These are phyloP conservation scores for Colletotrichum caudatum DNA, from an alignment of 2,329 filamentous ascomycete genomes.

Conservation along the genomic window DNA sequence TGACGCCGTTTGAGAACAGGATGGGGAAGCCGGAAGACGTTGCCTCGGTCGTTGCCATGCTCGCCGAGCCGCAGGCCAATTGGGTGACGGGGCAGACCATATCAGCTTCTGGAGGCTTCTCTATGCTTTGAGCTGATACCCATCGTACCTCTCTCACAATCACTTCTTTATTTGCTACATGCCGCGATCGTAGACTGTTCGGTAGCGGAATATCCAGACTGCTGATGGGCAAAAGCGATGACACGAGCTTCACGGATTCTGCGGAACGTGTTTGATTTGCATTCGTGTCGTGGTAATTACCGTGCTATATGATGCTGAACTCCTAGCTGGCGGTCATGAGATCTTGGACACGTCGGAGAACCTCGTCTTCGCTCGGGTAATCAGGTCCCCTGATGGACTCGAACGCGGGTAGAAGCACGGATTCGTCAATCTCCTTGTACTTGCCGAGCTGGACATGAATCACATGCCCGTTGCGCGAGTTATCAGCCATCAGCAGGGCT, in stretches of 20 bases:
- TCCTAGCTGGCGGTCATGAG: neutral
- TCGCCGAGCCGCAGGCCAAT: conserved; percentile 15
- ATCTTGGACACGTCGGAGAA: conserved; percentile 44
- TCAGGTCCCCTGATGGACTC: conserved; percentile 49
- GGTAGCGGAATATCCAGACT: neutral
- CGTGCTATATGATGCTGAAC: neutral
- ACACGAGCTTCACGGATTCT: neutral
- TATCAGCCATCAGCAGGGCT: conserved; percentile 63
- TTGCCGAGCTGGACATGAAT: conserved; percentile 63
- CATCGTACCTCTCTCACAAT: too few relatives aligned
- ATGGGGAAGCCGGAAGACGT: conserved; percentile 28
- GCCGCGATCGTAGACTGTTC: neutral
- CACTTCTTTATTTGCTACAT: too few relatives aligned
- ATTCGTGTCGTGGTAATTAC: too few relatives aligned
- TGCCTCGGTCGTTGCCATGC: conserved; percentile 19
- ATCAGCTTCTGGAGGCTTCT: conserved; percentile 18
- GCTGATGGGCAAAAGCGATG: neutral
- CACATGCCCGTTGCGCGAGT: conserved; percentile 60
- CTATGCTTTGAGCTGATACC: neutral
- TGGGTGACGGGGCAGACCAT: conserved; percentile 32
- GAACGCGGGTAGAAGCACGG: conserved; percentile 52
- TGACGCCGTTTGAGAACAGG: conserved; percentile 27
- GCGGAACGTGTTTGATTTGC: neutral
- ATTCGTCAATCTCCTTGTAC: conserved; percentile 66
- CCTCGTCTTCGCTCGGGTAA: conserved; percentile 53